Evolutionary conservation across 192 early-diverging fungal genomes (phyloP).

Genomic region (Glomus cerebriforme): DNA sequence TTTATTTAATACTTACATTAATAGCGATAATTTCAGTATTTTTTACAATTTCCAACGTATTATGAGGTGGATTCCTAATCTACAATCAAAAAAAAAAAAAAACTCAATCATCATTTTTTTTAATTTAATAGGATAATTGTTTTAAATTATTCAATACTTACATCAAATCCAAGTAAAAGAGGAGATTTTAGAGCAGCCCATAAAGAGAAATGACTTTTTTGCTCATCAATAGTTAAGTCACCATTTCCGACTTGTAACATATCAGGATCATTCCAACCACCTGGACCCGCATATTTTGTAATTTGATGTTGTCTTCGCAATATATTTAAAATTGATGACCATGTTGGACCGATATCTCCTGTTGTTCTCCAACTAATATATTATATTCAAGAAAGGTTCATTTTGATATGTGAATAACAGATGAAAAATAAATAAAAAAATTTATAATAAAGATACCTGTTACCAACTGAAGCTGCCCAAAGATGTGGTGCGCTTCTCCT

Average conservation of each 20-base stretch:
- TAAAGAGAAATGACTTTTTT: slow-evolving; percentile 33
- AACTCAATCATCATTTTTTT: no score
- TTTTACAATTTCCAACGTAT: slow-evolving; percentile 41
- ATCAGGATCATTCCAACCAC: slow-evolving; percentile 58
- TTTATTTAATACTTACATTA: slow-evolving; percentile 32
- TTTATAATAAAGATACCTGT: slow-evolving; percentile 14
- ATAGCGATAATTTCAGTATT: slow-evolving; percentile 59
- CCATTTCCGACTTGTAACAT: slow-evolving; percentile 62
- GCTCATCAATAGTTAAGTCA: slow-evolving; percentile 40
- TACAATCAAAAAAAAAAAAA: not conserved
- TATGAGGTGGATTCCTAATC: slow-evolving; percentile 30
- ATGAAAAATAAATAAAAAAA: not conserved
- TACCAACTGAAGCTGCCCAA: slow-evolving; percentile 38
- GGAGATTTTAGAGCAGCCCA: slow-evolving; percentile 64
- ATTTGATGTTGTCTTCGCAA: not conserved
- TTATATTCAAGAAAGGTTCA: no score
- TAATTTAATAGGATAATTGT: not conserved
- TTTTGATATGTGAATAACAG: not conserved
- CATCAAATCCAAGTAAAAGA: slow-evolving; percentile 59
- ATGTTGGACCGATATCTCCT: slow-evolving; percentile 25
- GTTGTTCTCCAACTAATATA: slow-evolving; percentile 39
- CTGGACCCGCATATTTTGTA: slow-evolving; percentile 37
- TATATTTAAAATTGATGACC: not conserved
- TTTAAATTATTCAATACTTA: slow-evolving; percentile 14
- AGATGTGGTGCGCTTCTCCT: not conserved